Conservation (phyloP, 345 rosid genomes). For the Geranium brycei region DNA sequence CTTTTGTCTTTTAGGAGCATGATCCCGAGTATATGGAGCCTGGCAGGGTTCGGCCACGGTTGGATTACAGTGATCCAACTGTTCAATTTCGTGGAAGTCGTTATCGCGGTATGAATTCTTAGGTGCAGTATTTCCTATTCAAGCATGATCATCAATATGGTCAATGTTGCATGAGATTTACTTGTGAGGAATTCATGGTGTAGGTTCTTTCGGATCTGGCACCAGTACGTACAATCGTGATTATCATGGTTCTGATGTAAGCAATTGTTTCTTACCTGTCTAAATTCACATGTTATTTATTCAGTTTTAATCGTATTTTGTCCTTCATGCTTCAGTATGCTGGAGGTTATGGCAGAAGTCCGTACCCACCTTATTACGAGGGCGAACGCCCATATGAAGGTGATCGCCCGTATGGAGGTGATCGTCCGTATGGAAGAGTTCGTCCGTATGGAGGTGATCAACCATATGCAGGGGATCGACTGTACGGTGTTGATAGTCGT, state of each 20-base stretch:
- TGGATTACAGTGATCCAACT: conserved; percentile 29
- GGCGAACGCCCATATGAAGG: conserved; percentile 23
- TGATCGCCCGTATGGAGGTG: conserved; percentile 24
- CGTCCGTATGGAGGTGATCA: neutral
- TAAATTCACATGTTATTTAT: neutral
- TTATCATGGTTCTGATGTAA: conserved; percentile 38
- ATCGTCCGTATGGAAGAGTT: conserved; percentile 24
- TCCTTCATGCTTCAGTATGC: conserved; percentile 25
- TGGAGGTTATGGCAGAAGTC: conserved; percentile 12
- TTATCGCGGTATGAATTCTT: conserved; percentile 26
- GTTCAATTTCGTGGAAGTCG: conserved; percentile 24
- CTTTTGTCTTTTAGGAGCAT: conserved; percentile 24
- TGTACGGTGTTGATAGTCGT: neutral
- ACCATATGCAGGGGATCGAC: neutral
- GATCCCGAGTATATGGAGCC: conserved; percentile 39
- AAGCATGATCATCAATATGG: neutral
- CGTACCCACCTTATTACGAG: conserved; percentile 29
- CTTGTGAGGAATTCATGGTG: conserved; percentile 7
- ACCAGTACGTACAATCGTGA: conserved; percentile 28
- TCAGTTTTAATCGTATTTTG: conserved; percentile 5
- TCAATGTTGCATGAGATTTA: neutral
- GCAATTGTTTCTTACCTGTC: conserved; percentile 13
- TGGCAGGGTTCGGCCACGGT: conserved; percentile 27
- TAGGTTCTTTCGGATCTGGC: conserved; percentile 30
- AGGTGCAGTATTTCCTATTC: neutral